Conservation (phyloP, 495 filamentous ascomycete genomes). For the Penicillium psychrofluorescens region DNA sequence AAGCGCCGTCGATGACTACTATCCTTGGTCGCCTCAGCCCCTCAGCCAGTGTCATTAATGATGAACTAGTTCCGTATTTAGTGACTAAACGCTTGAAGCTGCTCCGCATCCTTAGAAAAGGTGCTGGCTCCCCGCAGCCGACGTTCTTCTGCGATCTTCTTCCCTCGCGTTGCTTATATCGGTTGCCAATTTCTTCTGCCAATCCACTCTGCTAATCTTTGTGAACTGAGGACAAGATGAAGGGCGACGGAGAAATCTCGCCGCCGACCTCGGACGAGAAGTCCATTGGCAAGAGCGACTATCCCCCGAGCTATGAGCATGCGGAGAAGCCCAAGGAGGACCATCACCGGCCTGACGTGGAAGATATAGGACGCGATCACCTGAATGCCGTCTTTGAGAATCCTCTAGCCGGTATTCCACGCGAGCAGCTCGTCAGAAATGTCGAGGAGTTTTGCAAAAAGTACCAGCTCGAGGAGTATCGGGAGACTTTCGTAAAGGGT, state of each 20-base stretch:
- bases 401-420: conserved; percentile 42
- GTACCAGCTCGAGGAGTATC: conserved; percentile 34
- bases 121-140: no score
- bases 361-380: conserved; percentile 8
- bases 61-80: no score
- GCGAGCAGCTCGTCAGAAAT: conserved; percentile 38
- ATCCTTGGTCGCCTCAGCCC: no score
- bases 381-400: conserved; percentile 38
- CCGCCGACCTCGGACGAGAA: neutral
- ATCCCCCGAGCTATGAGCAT: conserved; percentile 3
- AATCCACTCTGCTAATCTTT: no score
- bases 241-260: neutral
- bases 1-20: no score
- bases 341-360: conserved; percentile 8
- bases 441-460: conserved; percentile 44
- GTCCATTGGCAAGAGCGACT: conserved; percentile 3
- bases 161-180: no score
- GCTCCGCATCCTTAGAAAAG: no score
- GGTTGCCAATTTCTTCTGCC: no score
- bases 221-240: conserved; percentile 1
- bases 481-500: conserved; percentile 42
- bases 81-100: no score
- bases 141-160: no score
- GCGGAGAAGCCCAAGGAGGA: conserved; percentile 2
- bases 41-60: no score